Evolutionary conservation across 2,329 filamentous ascomycete genomes (phyloP).

Genomic region (Stromatinia cepivora): DNA sequence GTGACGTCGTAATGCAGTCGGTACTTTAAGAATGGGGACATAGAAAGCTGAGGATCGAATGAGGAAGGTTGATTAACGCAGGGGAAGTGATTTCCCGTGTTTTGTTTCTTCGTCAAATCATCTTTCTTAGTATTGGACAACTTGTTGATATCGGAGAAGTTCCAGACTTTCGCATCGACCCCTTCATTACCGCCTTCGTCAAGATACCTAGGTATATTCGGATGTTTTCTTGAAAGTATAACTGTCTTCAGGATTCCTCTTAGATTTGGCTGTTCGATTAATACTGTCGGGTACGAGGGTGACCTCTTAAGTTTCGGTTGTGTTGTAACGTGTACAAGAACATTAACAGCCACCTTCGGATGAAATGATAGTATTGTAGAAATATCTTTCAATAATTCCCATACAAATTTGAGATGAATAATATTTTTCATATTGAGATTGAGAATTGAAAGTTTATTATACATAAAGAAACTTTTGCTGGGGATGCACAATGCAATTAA

Average conservation of each 20-base stretch:
- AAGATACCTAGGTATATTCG: not conserved
- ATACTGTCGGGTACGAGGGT: not conserved
- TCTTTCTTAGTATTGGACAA: not conserved
- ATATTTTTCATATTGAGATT: not conserved
- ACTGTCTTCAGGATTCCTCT: not conserved
- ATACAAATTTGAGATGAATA: not conserved
- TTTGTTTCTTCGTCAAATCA: not conserved
- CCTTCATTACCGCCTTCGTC: not conserved
- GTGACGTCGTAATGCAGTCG: conserved; percentile 14
- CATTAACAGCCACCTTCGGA: conserved; percentile 8
- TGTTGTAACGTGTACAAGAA: conserved; percentile 15
- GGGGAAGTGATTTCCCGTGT: not conserved
- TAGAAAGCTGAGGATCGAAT: not conserved
- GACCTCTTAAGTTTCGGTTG: conserved; percentile 5
- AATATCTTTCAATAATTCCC: not conserved
- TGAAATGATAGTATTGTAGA: not conserved
- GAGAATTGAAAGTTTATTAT: not conserved
- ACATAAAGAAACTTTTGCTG: not conserved
- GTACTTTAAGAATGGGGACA: not conserved
- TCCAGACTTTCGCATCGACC: conserved; percentile 10
- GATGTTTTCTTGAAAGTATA: not conserved
- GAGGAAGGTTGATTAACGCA: conserved; percentile 4
- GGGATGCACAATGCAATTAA: not conserved
- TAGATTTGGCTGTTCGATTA: not conserved
- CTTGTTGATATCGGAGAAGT: not conserved